Base-by-base conservation (phyloP, 495 filamentous ascomycete species). In the Daldinia loculata region DNA sequence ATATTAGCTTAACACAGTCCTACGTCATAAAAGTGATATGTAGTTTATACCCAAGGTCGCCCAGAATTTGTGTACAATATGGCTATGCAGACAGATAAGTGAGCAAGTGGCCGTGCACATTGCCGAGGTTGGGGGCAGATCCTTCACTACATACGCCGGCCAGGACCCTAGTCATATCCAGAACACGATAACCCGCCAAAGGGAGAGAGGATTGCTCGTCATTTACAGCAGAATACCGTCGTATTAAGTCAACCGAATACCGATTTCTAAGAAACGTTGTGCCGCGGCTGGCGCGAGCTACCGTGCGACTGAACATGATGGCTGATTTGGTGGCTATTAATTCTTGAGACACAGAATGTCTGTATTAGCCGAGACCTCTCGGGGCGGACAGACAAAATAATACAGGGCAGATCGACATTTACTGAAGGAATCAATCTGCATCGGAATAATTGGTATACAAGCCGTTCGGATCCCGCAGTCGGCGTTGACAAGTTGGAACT, bases 91-190 rank as follows among this genome's bases (percentile, higher is more conserved):
- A 36, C 14, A 6, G 39, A 29, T 57, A 48, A 57, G 72, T 41
- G 52, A 32, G 29, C n/a, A 41, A 41, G 43, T 48, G 57, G 39
- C 36, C 71, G 41, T 50, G 53, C 71, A 56, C 58, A 39, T 52
- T 36, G 60, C 39, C 60, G 69, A 27, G 38, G 36, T 17, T 34
- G 30, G 17, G 48, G 29, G 27, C 41, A 14, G 43, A 45, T 53
- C 30, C 27, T 48, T 15, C 38, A 7, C 56, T 15, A 87, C 93
- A 78, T 83, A 98, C 96, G 43, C 95, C 95, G 55, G 95, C 95
- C 56, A 99, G 84, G 14, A 99, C 96, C 83, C 95, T 87, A 0
- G 95, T 98, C 93, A 99, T 94, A 78, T 99, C 95, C 36, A 99
- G 84, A 14, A 99, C 93, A 36, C 91, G 87, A 71, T 95, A 90